A percentile compares a stretch with the other conserved stretches of the same genome.
Conservation (phyloP, 495 filamentous ascomycete species). For the Penicillium soppii region DNA sequence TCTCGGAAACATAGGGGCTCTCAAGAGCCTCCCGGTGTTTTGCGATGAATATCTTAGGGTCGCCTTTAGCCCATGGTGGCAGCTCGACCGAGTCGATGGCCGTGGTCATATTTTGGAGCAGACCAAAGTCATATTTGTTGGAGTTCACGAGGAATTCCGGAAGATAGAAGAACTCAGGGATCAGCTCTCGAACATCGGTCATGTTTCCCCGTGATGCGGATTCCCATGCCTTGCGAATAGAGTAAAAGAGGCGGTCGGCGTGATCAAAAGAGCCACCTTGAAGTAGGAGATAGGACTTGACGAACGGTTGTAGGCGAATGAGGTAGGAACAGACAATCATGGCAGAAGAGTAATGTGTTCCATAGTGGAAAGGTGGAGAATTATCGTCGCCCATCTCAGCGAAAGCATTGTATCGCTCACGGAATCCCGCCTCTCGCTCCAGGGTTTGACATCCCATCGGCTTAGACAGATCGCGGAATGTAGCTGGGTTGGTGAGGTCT, state of each 20-base stretch:
- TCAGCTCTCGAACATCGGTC: conserved; percentile 89
- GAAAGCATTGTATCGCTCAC: conserved; percentile 80
- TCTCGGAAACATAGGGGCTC: conserved; percentile 86
- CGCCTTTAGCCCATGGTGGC: conserved; percentile 95
- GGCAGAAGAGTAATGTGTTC: conserved; percentile 96
- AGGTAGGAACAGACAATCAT: conserved; percentile 98
- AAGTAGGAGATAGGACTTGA: conserved; percentile 93
- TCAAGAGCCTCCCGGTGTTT: conserved; percentile 94
- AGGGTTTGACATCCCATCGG: conserved; percentile 94
- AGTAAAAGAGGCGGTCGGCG: conserved; percentile 92
- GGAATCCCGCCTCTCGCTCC: conserved; percentile 71
- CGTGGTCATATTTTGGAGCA: conserved; percentile 74
- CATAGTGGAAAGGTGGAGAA: conserved; percentile 87
- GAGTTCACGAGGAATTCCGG: conserved; percentile 90
- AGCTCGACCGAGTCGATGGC: conserved; percentile 80
- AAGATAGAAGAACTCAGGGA: conserved; percentile 94
- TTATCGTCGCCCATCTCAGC: conserved; percentile 85
- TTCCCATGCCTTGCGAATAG: conserved; percentile 84
- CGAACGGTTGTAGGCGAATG: conserved; percentile 92
- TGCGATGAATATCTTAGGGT: conserved; percentile 91
- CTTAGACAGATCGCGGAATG: conserved; percentile 88
- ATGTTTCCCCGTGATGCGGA: conserved; percentile 89
- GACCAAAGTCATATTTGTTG: conserved; percentile 90
- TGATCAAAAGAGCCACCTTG: conserved; percentile 98
- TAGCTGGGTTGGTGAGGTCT: conserved; percentile 76